Evolutionary conservation across 306 rosid species (phyloP), one percentile per base, ranked within the genome.

Genomic region (Acacia acuminata): DNA sequence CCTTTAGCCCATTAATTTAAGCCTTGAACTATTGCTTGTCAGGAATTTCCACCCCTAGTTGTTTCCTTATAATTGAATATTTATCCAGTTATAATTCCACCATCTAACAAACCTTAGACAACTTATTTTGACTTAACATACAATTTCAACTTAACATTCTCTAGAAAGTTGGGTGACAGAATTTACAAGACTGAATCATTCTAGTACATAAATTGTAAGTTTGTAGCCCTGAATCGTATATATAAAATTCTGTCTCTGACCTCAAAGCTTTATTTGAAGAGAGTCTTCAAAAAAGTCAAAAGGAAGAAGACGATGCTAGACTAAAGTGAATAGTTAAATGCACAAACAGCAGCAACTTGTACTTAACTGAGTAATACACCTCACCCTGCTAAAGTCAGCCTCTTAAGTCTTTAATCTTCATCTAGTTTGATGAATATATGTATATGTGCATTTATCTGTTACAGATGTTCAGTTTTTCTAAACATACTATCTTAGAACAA

Each of bases 331-430:
- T n/a, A 58, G 10, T 19, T 20, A 42, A 27, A 50, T 55, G 76
- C 64, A 65, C 55, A 79, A 78, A 78, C 27, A 75, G 53, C 25
- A 81, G 76, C 79, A 79, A 5, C 77, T 22, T 20, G 16, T 78
- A 76, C 64, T 40, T 64, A 82, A 53, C 32, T 63, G 4, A 64
- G 43, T 15, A 2, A 75, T 77, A 71, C 27, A 11, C 53, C 71
- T 75, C 65, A 30, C 44, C 20, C 20, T 60, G 78, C 61, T 69
- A 48, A 69, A 78, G 73, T 32, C 13, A 64, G 58, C 78, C 38
- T 48, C 76, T 64, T 53, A 81, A 71, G 77, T 45, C 61, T 51
- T 22, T 63, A 76, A 81, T 44, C 38, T 60, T 63, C 13, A 40
- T 81, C 53, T 50, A 40, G 48, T 70, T 79, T 63, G 73, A 34